Conservation (phyloP, 106 monocot species). For the Gastrodia elata region DNA sequence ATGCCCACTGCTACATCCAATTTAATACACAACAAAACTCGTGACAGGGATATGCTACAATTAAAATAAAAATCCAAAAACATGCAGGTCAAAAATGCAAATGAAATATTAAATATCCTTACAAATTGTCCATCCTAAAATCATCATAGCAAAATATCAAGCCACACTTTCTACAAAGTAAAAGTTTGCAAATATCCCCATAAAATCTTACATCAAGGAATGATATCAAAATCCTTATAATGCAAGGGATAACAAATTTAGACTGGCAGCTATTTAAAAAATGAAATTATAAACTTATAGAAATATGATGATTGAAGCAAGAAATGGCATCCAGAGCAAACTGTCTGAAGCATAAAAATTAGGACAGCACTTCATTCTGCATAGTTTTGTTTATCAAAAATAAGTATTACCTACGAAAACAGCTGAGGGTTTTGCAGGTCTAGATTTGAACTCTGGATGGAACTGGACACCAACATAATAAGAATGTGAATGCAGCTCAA, state of each 20-base stretch:
- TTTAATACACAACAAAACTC: neutral
- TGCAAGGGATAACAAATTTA: neutral
- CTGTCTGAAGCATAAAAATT: neutral
- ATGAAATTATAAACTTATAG: neutral
- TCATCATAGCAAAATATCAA: neutral
- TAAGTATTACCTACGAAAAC: conserved; percentile 60
- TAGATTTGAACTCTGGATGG: conserved; percentile 92
- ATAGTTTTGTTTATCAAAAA: neutral
- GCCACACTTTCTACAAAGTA: neutral
- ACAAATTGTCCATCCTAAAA: neutral
- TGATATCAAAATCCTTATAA: neutral
- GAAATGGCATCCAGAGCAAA: neutral
- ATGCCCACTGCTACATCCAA: neutral
- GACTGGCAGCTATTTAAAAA: neutral
- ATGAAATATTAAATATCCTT: neutral
- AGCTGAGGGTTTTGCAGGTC: conserved; percentile 82
- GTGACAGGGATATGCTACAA: neutral
- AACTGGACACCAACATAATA: conserved; percentile 83
- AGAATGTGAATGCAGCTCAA: conserved; percentile 74
- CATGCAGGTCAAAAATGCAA: neutral
- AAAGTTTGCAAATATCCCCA: neutral
- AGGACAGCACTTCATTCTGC: neutral
- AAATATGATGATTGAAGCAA: neutral
- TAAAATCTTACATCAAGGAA: neutral
- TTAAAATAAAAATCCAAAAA: neutral